Evolutionary conservation across 2,329 filamentous ascomycete genomes (phyloP), one percentile per base, ranked within the genome.

Genomic region (Curvularia eragrostidis): DNA sequence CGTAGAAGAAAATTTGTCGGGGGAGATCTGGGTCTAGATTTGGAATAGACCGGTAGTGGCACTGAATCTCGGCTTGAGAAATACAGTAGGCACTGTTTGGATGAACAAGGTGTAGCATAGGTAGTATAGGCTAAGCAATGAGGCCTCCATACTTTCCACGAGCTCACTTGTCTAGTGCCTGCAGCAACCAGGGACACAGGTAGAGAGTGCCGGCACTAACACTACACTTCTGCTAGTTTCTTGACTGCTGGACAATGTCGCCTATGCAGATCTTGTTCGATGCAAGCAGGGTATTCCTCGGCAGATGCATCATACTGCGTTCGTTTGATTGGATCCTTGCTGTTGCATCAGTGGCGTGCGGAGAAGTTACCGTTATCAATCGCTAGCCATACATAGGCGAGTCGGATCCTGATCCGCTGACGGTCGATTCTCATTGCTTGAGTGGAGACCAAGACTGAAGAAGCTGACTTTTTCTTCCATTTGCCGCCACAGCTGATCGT

Each of bases 101-200:
- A 47, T 28, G 39, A 19, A 32, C 13, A 47, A 12, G 52, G 36
- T 62, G 58, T 61, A 63, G 63, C 59, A 56, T 61, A 59, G 15
- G 30, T 55, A 52, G 46, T 50, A 24, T 49, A 30, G 41, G 39
- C 23, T 12, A 43, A 44, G 9, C 38, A 49, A 28, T 48, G 43
- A 59, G 30, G 51, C 43, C 55, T 23, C 44, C 46, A 51, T 58
- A 47, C 15, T 41, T 15, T 21, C 41, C 62, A 64, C 54, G 61
- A 63, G 60, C 54, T 67, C 63, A 63, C 66, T 67, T 66, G 57
- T 58, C 46, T 46, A 66, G 64, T 65, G 66, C 65, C 64, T 58
- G 64, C 61, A 52, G 52, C 62, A 66, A 66, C 63, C 65, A 67
- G 52, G 58, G 52, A 50, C 48, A 60, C 46, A 36, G 44, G 60